A percentile compares a stretch with the other conserved stretches of the same genome.
phyloP scores from a whole-genome alignment of 305 asterid species.

The Plantago lanceolata region DNA sequence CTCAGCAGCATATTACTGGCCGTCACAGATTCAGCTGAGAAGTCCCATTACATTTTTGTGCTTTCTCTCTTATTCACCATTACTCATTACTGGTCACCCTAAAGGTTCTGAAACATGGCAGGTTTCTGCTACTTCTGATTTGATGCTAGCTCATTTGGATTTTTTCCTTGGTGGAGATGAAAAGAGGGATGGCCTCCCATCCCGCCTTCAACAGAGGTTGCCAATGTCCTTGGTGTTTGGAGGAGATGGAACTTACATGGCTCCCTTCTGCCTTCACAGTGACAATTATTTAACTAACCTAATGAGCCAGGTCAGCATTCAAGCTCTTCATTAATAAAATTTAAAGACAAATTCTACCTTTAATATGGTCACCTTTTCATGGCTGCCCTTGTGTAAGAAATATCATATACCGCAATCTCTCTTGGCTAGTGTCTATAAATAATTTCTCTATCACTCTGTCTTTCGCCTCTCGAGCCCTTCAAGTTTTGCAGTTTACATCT shows the following conservation, averaged over 20 bases:
- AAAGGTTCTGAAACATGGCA: constrained; percentile 25
- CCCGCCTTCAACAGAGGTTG: constrained; percentile 72
- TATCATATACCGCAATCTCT: neutral
- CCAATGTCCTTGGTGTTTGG: constrained; percentile 77
- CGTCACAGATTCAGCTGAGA: too few species aligned
- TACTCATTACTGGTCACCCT: constrained; percentile 7
- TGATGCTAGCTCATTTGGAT: constrained; percentile 81
- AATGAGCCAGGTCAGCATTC: constrained; percentile 71
- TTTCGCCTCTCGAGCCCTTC: too few species aligned
- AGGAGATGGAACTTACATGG: constrained; percentile 93
- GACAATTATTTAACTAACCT: constrained; percentile 71
- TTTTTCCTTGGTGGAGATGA: constrained; percentile 97
- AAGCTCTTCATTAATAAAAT: neutral
- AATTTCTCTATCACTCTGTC: too few species aligned
- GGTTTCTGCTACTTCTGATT: constrained; percentile 85
- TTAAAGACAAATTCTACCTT: neutral
- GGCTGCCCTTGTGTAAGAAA: neutral
- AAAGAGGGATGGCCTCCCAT: constrained; percentile 80
- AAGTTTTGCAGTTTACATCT: too few species aligned
- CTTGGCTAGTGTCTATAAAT: neutral
- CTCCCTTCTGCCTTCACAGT: constrained; percentile 75
- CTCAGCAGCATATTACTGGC: too few species aligned
- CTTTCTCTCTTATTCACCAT: neutral
- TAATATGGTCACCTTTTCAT: neutral
- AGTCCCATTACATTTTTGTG: too few species aligned